Evolutionary conservation across 768 basidiomycete species (phyloP).

Genomic region (Zangia roseola): DNA sequence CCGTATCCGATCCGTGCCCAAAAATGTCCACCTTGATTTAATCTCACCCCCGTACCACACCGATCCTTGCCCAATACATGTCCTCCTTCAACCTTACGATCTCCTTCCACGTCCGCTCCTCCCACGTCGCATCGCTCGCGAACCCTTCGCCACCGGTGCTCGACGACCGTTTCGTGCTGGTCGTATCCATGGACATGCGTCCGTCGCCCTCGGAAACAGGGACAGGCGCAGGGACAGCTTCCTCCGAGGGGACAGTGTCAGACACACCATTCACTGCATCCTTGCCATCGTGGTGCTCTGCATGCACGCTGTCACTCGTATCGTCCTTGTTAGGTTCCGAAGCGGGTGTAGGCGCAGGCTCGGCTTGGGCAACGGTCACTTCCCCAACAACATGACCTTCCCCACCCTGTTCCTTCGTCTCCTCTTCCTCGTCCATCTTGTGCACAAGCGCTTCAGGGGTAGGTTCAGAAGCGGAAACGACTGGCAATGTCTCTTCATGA

Average conservation of each 20-base stretch:
- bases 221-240: background rate
- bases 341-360: background rate
- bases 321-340: background rate
- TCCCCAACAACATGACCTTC: background rate
- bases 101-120: slow-evolving; percentile 84
- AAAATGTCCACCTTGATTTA: slow-evolving; percentile 85
- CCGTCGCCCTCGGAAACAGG: slow-evolving; percentile 1
- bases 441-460: background rate
- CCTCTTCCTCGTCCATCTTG: slow-evolving; percentile 3
- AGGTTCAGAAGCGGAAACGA: background rate
- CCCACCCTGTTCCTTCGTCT: background rate
- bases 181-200: slow-evolving; percentile 19
- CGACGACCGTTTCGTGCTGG: slow-evolving; percentile 26
- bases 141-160: slow-evolving; percentile 40
- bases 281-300: background rate
- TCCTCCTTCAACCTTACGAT: slow-evolving; percentile 70
- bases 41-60: slow-evolving; percentile 50
- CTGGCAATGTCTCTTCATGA: slow-evolving; percentile 6
- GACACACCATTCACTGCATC: background rate
- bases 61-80: slow-evolving; percentile 85
- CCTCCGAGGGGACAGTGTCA: background rate
- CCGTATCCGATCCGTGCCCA: slow-evolving; percentile 59
- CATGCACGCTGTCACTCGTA: background rate
- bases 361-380: background rate
- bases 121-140: slow-evolving; percentile 74